Evolutionary conservation across 2,329 filamentous ascomycete genomes (phyloP).

Genomic region (Phoma herbarum): DNA sequence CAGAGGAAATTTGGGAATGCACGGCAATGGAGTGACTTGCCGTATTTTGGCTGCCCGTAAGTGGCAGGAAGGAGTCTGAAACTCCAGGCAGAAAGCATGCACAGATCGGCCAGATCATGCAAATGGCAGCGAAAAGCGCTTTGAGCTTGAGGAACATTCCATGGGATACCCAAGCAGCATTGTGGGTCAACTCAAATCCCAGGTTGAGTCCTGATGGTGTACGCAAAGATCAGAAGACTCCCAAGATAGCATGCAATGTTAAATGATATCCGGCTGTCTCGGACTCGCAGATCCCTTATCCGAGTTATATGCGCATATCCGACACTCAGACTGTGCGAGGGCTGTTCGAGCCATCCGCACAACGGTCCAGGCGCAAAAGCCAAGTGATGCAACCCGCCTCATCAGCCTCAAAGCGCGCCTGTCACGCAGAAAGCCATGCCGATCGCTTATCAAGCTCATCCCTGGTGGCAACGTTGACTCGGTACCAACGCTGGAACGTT

Average conservation of each 20-base stretch:
- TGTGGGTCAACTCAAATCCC: background rate
- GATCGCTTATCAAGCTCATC: constrained; percentile 1
- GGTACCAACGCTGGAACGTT: constrained; percentile 8
- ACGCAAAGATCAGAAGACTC: background rate
- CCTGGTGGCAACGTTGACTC: background rate
- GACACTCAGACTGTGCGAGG: background rate
- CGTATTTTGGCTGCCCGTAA: constrained; percentile 19
- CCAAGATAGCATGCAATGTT: background rate
- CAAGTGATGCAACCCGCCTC: background rate
- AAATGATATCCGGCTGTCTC: background rate
- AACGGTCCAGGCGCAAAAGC: background rate
- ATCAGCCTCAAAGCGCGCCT: background rate
- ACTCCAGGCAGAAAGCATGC: background rate
- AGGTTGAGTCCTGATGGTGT: background rate
- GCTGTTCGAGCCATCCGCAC: background rate
- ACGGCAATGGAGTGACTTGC: constrained; percentile 24
- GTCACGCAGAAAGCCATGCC: background rate
- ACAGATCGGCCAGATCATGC: background rate
- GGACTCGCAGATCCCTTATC: background rate
- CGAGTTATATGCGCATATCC: background rate
- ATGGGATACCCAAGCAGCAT: background rate
- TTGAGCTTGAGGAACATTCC: background rate
- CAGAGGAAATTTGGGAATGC: background rate
- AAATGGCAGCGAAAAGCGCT: background rate
- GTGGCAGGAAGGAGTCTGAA: background rate